Evolutionary conservation across 192 early-diverging fungal species (phyloP), one percentile per base, ranked within the genome.

Genomic region (Podila epigama): DNA sequence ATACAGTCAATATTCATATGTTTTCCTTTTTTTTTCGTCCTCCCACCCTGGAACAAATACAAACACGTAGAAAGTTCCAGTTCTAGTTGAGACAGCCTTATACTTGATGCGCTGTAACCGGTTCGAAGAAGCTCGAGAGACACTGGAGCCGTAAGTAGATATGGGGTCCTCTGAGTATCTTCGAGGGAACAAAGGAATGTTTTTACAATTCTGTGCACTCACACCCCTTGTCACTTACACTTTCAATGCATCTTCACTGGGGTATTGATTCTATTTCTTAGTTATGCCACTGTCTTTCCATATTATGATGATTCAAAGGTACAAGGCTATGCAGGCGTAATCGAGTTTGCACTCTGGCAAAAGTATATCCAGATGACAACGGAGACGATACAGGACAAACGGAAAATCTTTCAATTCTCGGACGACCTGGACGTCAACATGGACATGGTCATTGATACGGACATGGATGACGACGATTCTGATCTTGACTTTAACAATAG

Each of bases 131-230:
- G 73, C 73, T 7, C 61, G 32, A 7, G 39, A 29, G 0, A 68
- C 73, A 4, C 29, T 77, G 55, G 73, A 63, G 40, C 61, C 61
- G 65, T 77, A 64, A 57, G 70, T 75, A n/a, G n/a, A n/a, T n/a
- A n/a, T n/a, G n/a, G n/a, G n/a, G n/a, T n/a, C n/a, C n/a, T n/a
- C n/a, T n/a, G n/a, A n/a, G n/a, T n/a, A n/a, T n/a, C n/a, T n/a
- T n/a, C 4, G 20, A 15, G 8, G 29, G 6, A 20, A 22, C 28
- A n/a, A 13, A 28, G 25, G 27, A 28, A 8, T 13, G 9, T 31
- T 29, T 51, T 5, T 16, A 36, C 15, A 31, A 52, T 25, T 16
- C 13, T 10, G 51, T 15, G 18, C 9, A 25, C 51, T 52, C 27
- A 10, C 51, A 25, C 9, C 12, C 22, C 0, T 20, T n/a, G n/a